These are phyloP conservation scores for Trametes pubescens DNA, from an alignment of 1,284 basidiomycete genomes.

Conservation along the genomic window DNA sequence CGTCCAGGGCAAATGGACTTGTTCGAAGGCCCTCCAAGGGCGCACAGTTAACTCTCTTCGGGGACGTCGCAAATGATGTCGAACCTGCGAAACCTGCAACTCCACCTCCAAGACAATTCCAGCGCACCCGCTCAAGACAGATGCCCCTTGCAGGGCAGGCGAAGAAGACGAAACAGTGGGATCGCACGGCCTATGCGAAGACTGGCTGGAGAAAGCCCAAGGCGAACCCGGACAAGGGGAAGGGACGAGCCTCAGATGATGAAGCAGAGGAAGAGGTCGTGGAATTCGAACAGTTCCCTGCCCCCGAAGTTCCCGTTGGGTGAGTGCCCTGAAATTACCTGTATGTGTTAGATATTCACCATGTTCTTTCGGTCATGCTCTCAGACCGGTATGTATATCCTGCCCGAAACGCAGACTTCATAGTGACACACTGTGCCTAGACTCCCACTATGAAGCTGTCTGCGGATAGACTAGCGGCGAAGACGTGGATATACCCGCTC, in stretches of 20 bases:
- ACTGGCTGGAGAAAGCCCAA: constrained; percentile 69
- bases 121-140: constrained; percentile 51
- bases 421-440: constrained; percentile 44
- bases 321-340: constrained; percentile 28
- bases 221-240: constrained; percentile 48
- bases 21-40: constrained; percentile 38
- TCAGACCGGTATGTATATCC: constrained; percentile 46
- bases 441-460: constrained; percentile 80
- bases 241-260: constrained; percentile 50
- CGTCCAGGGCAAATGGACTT: constrained; percentile 44
- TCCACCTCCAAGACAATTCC: constrained; percentile 41
- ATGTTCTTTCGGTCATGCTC: background rate
- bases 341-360: background rate
- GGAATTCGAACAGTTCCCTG: constrained; percentile 87
- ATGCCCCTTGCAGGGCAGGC: constrained; percentile 61
- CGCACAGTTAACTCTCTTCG: constrained; percentile 73
- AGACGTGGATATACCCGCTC: constrained; percentile 93
- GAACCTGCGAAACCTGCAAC: constrained; percentile 42
- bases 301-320: constrained; percentile 71
- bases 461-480: constrained; percentile 80
- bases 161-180: constrained; percentile 83
- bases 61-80: constrained; percentile 53
- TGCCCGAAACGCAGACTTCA: background rate
- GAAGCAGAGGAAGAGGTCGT: constrained; percentile 56
- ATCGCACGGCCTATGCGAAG: constrained; percentile 85